Base-by-base conservation (phyloP, 2,329 filamentous ascomycete species). In the Epichloe elymi region DNA sequence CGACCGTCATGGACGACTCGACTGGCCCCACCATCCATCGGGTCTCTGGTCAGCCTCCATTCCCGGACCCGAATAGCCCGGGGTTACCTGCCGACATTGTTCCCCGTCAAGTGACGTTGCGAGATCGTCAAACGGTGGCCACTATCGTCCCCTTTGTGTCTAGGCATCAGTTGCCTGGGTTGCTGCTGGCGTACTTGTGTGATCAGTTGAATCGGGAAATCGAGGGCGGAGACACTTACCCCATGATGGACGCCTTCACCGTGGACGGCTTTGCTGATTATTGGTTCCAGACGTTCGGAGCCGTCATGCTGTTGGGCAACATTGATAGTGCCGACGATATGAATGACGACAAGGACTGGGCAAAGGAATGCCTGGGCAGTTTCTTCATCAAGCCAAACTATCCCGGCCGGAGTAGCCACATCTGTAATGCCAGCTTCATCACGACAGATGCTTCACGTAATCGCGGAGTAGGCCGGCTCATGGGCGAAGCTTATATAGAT, bases 301-400 rank as follows among this genome's bases (percentile, higher is more conserved):
- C 86, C 46, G 81, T 95, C 64, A 93, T 95, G 87, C 73, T 95
- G 20, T 73, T 93, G 41, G 88, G 89, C 51, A 80, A 84, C 60
- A 80, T 91, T 52, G 77, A 80, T 48, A 75, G 74, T 51, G 70
- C 78, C 26, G 75, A 80, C 50, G 80, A 83, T 51, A 67, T 78
- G 53, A 60, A 74, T 58, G 68, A 82, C 68, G 67, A 75, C 66
- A 73, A 74, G 57, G 86, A 91, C 67, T 95, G 89, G 88, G 78
- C 81, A 57, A 83, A 82, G 61, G 76, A 85, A 60, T 95, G 88
- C 60, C 72, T 95, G 42, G 89, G 89, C 52, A 94, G 87, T 69
- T 95, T 95, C 69, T 94, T 93, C 69, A 86, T 95, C 74, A 90
- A 93, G 70, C 88, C 89, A 46, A 95, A 95, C 67, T 95, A 95